phyloP scores from a whole-genome alignment of 1,284 basidiomycete species.

The Apiotrichum siamense region DNA sequence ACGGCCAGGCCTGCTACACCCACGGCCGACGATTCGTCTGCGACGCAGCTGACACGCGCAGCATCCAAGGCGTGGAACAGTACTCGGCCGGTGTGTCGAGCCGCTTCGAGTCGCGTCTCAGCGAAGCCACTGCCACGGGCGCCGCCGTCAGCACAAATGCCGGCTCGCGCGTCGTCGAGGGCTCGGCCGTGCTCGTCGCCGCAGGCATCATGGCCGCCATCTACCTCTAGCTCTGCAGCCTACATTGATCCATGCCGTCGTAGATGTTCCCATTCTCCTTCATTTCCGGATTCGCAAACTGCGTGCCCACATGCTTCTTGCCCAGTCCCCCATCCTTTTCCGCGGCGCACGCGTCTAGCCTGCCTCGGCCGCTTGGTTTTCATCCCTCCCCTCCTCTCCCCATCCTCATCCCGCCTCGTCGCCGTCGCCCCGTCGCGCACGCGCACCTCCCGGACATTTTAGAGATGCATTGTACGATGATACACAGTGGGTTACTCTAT shows the following conservation, averaged over 20 bases:
- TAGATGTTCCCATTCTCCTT: neutral
- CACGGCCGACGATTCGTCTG: too few relatives aligned
- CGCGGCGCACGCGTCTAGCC: too few relatives aligned
- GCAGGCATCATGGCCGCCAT: neutral
- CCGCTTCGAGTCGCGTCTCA: neutral
- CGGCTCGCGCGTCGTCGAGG: neutral
- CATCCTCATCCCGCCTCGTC: too few relatives aligned
- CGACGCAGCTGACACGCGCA: neutral
- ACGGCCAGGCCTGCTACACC: too few relatives aligned
- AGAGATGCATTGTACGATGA: conserved; percentile 5
- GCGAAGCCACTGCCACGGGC: neutral
- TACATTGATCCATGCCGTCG: neutral
- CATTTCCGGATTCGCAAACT: neutral
- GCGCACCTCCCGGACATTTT: neutral
- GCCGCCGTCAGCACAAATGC: too few relatives aligned
- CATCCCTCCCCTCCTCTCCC: neutral
- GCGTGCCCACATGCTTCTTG: too few relatives aligned
- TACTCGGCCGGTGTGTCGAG: neutral
- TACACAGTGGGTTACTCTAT: neutral
- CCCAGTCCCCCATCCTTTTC: too few relatives aligned
- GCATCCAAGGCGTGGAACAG: neutral
- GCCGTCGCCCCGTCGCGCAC: too few relatives aligned
- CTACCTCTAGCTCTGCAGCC: neutral
- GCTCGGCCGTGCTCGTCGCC: neutral
- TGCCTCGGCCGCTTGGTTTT: too few relatives aligned